Conservation (phyloP, 176 grass and related monocot species). For the Musa acuminata region DNA sequence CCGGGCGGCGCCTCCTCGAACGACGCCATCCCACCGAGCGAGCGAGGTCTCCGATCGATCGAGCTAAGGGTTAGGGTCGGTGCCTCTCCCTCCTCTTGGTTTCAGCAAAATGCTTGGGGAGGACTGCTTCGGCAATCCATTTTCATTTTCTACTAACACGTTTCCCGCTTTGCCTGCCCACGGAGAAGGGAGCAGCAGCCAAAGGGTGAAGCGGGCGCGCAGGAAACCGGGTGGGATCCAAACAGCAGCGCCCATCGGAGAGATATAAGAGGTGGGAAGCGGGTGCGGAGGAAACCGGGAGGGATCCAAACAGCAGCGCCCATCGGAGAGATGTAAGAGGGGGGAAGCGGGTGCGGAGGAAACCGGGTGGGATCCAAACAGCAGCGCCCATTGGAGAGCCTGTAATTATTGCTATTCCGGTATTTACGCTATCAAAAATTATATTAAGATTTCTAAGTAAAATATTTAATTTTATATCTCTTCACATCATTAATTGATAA, state of each 20-base stretch:
- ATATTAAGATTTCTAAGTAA: too few species aligned
- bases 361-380: too few species aligned
- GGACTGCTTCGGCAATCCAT: neutral
- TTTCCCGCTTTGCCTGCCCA: neutral
- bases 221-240: neutral
- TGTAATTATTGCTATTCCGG: too few species aligned
- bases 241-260: neutral
- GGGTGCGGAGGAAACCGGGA: neutral
- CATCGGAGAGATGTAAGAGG: too few species aligned
- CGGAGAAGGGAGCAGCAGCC: neutral
- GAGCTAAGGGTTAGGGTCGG: neutral
- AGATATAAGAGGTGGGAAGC: neutral
- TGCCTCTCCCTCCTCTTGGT: neutral
- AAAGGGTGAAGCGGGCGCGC: neutral
- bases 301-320: neutral
- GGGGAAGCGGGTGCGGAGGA: too few species aligned
- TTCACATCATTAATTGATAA: too few species aligned
- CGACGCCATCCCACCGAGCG: conserved; percentile 39
- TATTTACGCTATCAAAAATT: too few species aligned
- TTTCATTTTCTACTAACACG: neutral
- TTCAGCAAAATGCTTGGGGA: neutral
- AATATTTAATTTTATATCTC: too few species aligned
- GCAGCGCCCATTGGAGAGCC: neutral
- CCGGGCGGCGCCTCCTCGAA: conserved; percentile 56
- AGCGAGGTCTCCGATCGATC: neutral